phyloP scores from a whole-genome alignment of 2,329 filamentous ascomycete genomes.

The Cordyceps tenuipes region DNA sequence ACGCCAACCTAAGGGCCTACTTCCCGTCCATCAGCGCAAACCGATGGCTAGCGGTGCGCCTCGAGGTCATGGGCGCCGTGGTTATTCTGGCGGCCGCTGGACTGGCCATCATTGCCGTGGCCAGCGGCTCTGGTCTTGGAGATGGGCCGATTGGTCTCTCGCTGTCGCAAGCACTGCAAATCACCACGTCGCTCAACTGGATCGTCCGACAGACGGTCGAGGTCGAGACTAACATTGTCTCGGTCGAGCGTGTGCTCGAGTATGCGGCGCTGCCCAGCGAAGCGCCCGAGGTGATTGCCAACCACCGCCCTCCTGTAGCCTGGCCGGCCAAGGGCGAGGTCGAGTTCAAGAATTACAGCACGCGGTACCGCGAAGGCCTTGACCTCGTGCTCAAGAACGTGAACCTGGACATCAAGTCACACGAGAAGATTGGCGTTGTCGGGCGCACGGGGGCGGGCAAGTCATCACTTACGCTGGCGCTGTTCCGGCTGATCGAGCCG shows the following conservation, averaged over 20 bases:
- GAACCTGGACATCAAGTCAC: slow-evolving; percentile 83
- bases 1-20: slow-evolving; percentile 88
- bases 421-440: slow-evolving; percentile 97
- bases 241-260: slow-evolving; percentile 93
- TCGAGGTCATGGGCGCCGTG: slow-evolving; percentile 90
- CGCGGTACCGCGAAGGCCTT: slow-evolving; percentile 80
- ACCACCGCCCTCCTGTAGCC: slow-evolving; percentile 75
- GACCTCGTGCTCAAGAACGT: slow-evolving; percentile 92
- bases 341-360: slow-evolving; percentile 88
- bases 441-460: slow-evolving; percentile 95
- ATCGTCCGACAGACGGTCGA: slow-evolving; percentile 97
- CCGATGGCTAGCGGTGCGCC: slow-evolving; percentile 86
- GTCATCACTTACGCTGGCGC: slow-evolving; percentile 80
- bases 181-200: slow-evolving; percentile 97
- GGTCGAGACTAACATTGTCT: slow-evolving; percentile 99
- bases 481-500: slow-evolving; percentile 95
- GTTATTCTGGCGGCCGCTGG: slow-evolving; percentile 85
- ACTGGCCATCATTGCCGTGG: slow-evolving; percentile 73
- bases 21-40: slow-evolving; percentile 93
- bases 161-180: slow-evolving; percentile 96
- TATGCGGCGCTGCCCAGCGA: slow-evolving; percentile 88
- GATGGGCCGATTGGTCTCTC: slow-evolving; percentile 79
- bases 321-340: slow-evolving; percentile 90
- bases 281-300: slow-evolving; percentile 86
- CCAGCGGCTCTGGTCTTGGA: slow-evolving; percentile 53